A percentile compares a stretch with the other conserved stretches of the same genome.
Evolutionary conservation across 805 yeast genomes (phyloP).

Genomic region (Zygosaccharomyces pseudorouxii): DNA sequence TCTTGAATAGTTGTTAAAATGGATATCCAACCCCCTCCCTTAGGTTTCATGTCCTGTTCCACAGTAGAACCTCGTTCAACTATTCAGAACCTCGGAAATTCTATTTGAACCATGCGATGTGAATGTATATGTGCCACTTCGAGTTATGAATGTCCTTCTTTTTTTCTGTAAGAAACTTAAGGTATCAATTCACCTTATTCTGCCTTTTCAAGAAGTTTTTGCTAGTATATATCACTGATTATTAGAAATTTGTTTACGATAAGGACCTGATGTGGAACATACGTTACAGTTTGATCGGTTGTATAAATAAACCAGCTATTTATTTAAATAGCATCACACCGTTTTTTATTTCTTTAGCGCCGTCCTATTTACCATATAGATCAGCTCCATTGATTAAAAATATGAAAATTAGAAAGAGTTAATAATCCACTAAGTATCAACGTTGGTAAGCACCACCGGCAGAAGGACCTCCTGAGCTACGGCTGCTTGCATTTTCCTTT

Average conservation of each 20-base stretch:
- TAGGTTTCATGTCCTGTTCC: too few relatives aligned
- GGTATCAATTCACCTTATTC: too few relatives aligned
- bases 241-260: neutral
- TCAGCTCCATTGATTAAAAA: neutral
- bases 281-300: neutral
- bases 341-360: neutral
- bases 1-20: too few relatives aligned
- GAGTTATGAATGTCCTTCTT: too few relatives aligned
- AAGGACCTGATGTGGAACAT: neutral
- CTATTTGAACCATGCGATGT: too few relatives aligned
- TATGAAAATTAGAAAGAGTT: neutral
- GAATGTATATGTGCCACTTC: neutral
- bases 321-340: neutral
- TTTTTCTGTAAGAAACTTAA: too few relatives aligned
- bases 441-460: slow-evolving; percentile 22
- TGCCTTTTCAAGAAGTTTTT: too few relatives aligned
- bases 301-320: neutral
- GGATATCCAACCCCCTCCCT: too few relatives aligned
- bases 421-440: slow-evolving; percentile 1
- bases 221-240: neutral
- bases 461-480: slow-evolving; percentile 37
- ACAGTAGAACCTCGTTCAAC: too few relatives aligned
- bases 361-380: neutral
- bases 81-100: too few relatives aligned
- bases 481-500: slow-evolving; percentile 72